Evolutionary conservation across 148 eudicot genomes (phyloP), one percentile per base, ranked within the genome.

Genomic region (Beta vulgaris): DNA sequence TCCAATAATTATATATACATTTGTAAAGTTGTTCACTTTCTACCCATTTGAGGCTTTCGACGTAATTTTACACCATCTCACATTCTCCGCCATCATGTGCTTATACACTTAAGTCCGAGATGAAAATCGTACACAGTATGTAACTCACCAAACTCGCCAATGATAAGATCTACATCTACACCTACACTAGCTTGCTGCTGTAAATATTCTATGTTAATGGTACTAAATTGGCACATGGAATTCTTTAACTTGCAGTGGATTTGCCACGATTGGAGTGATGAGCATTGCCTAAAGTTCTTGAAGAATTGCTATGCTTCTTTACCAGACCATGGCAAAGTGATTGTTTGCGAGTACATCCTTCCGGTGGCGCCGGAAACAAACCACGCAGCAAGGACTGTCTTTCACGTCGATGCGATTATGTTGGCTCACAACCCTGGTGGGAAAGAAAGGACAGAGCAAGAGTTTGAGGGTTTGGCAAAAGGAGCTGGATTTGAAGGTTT

Each of bases 211-310:
- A n/a, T n/a, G n/a, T n/a, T n/a, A n/a, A n/a, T n/a, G n/a, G n/a
- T n/a, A n/a, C n/a, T n/a, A n/a, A n/a, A 48, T 5, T 58, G 34
- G 1, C 6, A 23, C 12, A 23, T 39, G 10, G 40, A n/a, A 13
- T 12, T n/a, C 0, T 39, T 67, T 0, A 0, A 55, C 23, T 32
- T 70, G 53, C 73, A 92, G 97, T 91, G 97, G 96, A 89, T 93
- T n/a, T 89, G 92, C 36, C 98, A 93, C 63, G 94, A 88, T 18
- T 93, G 98, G 98, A 91, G 92, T n/a, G 92, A 93, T 10, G 94
- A 80, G 26, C 97, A 93, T 72, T 93, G 98, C 84, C 39, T 86
- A 28, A 88, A 82, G 49, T 85, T 93, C 76, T 64, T 91, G 84
- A 93, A 89, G 81, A 91, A 91, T 16, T 91, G 98, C 83, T 86